These are phyloP conservation scores for Globisporangium recalcitrans DNA, from an alignment of 352 stramenopile genomes.

Conservation along the genomic window DNA sequence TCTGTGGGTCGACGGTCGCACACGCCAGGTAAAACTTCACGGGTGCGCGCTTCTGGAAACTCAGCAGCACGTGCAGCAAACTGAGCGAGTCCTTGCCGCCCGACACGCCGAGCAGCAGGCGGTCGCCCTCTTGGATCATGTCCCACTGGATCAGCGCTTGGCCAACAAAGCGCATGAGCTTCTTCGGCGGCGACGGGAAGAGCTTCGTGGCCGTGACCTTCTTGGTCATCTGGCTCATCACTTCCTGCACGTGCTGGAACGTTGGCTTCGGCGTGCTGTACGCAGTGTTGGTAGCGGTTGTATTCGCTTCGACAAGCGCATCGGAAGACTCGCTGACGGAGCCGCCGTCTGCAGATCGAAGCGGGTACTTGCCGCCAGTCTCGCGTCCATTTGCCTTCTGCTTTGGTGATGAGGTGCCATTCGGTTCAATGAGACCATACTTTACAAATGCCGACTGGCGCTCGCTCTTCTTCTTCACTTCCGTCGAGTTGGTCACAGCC, in stretches of 20 bases:
- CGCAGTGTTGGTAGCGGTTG: background rate
- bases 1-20: conserved; percentile 96
- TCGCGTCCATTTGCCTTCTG: conserved; percentile 22
- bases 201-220: conserved; percentile 45
- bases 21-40: conserved; percentile 94
- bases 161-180: conserved; percentile 63
- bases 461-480: background rate
- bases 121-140: conserved; percentile 96
- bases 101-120: conserved; percentile 92
- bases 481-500: background rate
- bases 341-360: conserved; percentile 26
- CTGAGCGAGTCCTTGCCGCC: conserved; percentile 98
- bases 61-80: conserved; percentile 94
- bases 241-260: conserved; percentile 36
- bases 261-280: conserved; percentile 15
- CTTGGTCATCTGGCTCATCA: conserved; percentile 34
- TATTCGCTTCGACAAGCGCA: background rate
- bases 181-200: conserved; percentile 72
- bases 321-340: background rate
- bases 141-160: conserved; percentile 93
- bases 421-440: conserved; percentile 7
- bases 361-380: conserved; percentile 47
- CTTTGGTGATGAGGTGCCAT: conserved; percentile 14
- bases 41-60: conserved; percentile 90
- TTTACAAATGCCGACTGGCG: conserved; percentile 7